These are phyloP conservation scores for Podospora pseudocomata DNA, from an alignment of 495 filamentous ascomycete genomes.

Conservation along the genomic window DNA sequence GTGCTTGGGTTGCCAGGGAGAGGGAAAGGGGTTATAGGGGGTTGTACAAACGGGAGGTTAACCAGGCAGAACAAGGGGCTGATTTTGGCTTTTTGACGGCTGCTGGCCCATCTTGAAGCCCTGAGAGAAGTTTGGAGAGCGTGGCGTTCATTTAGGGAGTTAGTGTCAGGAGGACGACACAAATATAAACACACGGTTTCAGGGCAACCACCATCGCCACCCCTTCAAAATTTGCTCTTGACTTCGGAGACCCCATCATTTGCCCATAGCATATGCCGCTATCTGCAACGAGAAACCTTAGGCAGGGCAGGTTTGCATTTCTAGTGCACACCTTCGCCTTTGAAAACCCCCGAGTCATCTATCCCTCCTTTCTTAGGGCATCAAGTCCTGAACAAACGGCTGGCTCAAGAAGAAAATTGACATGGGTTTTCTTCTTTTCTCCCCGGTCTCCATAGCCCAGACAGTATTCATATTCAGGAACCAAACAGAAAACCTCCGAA, in stretches of 20 bases:
- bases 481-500: slow-evolving; percentile 1
- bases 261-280: too few species aligned
- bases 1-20: slow-evolving; percentile 36
- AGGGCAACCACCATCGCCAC: not conserved
- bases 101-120: slow-evolving; percentile 24
- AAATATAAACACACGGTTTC: not conserved
- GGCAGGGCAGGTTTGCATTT: too few species aligned
- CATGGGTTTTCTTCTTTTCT: not conserved
- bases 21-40: slow-evolving; percentile 57
- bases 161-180: not conserved
- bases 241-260: too few species aligned
- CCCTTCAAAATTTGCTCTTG: too few species aligned
- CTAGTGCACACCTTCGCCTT: too few species aligned
- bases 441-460: not conserved
- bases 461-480: not conserved
- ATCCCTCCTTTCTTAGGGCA: too few species aligned
- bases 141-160: not conserved
- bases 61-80: slow-evolving; percentile 59
- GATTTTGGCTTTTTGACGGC: slow-evolving; percentile 66
- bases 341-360: too few species aligned
- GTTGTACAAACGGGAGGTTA: slow-evolving; percentile 61
- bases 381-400: too few species aligned
- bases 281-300: too few species aligned
- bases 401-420: not conserved
- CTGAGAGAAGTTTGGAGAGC: not conserved